Evolutionary conservation across 148 eudicot genomes (phyloP), one percentile per base, ranked within the genome.

Genomic region (Dysphania ambrosioides): DNA sequence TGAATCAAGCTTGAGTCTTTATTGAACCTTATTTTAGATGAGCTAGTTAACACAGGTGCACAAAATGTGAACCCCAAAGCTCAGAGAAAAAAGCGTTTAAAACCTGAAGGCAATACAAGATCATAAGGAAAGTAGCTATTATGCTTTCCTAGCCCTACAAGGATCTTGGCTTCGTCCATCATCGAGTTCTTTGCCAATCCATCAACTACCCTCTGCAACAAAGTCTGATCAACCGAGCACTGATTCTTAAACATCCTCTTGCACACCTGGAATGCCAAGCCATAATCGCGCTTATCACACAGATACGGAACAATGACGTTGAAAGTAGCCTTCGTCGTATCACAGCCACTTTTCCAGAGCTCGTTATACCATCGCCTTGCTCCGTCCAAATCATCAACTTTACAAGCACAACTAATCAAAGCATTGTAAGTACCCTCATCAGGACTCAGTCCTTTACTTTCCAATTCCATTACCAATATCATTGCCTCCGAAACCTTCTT

Each of bases 131-230:
- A 11, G 62, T 71, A 80, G 21, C 69, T 77, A 41, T 74, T 82
- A 2, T 77, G 36, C 58, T 57, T 58, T 8, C 80, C 87, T 64
- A 83, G 70, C 72, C 79, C 68, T 3, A 82, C 83, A 78, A 88
- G 87, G 68, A 49, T 47, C 78, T 80, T 30, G 27, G 90, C 93
- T 79, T 87, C 80, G 19, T 82, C 80, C 9, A 64, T 70, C 80
- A 73, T 86, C 1, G 85, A 77, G 57, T 77, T 80, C 72, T 76
- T 79, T 15, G 72, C 87, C 82, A 89, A 77, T 42, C 73, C 84
- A 79, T 87, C 84, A n/a, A 87, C 80, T 71, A 84, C 93, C 66
- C 71, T 78, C 84, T 89, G 88, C 83, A 89, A 26, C 4, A 35
- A 38, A 24, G 70, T 24, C 58, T 57, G 79, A 77, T 82, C 77